phyloP scores from a whole-genome alignment of 1,284 basidiomycete genomes.

The Tilletia caries region DNA sequence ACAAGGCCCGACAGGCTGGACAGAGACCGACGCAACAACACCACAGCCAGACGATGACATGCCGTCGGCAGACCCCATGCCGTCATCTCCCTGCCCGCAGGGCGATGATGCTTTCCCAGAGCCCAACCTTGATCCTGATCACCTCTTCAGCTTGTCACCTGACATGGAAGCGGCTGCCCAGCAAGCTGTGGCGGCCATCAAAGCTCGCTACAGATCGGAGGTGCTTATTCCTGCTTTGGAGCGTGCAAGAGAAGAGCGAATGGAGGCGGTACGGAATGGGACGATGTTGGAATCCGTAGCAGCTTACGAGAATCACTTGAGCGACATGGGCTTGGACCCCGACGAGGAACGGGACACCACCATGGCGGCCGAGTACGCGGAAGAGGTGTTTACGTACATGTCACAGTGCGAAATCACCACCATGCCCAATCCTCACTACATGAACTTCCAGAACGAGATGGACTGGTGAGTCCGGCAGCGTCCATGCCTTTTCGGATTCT shows the following conservation, averaged over 20 bases:
- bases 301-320: conserved; percentile 48
- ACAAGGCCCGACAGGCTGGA: background rate
- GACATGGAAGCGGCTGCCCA: conserved; percentile 45
- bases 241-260: conserved; percentile 34
- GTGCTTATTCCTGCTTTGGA: conserved; percentile 39
- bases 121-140: conserved; percentile 44
- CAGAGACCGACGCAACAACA: conserved; percentile 7
- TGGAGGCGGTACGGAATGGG: conserved; percentile 36
- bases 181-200: conserved; percentile 40
- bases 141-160: conserved; percentile 44
- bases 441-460: conserved; percentile 90
- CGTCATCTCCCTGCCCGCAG: conserved; percentile 14
- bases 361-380: conserved; percentile 97
- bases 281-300: conserved; percentile 40
- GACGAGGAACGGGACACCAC: conserved; percentile 81
- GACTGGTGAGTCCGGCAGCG: conserved; percentile 64
- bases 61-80: background rate
- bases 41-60: conserved; percentile 6
- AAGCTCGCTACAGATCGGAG: conserved; percentile 36
- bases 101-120: conserved; percentile 18
- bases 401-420: conserved; percentile 65
- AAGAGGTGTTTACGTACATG: conserved; percentile 98
- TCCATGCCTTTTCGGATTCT: background rate
- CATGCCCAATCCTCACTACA: conserved; percentile 92
- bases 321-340: conserved; percentile 48